Percentiles rank a stretch among this genome's conserved stretches.
These are phyloP conservation scores for Salvia splendens DNA, from an alignment of 257 asterid species.

Conservation along the genomic window DNA sequence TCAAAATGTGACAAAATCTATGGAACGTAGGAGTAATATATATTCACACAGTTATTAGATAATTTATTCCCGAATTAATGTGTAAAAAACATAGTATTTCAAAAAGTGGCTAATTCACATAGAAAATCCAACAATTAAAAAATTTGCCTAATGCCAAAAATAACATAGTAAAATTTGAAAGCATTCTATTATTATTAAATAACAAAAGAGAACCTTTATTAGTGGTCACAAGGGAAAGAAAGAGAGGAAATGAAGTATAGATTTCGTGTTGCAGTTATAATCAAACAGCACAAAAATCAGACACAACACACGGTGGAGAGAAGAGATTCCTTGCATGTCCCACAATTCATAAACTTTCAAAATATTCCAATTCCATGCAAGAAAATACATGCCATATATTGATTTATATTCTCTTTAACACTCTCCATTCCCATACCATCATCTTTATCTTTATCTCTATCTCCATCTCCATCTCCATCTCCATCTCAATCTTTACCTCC, in stretches of 20 bases:
- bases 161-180: no score
- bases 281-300: not conserved
- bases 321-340: slow-evolving; percentile 78
- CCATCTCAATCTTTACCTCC: slow-evolving; percentile 17
- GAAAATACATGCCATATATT: slow-evolving; percentile 54
- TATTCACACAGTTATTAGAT: no score
- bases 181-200: no score
- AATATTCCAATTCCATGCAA: slow-evolving; percentile 62
- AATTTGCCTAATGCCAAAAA: no score
- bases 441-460: slow-evolving; percentile 15
- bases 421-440: slow-evolving; percentile 32
- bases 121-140: no score
- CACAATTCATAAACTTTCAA: slow-evolving; percentile 59
- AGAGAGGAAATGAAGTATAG: not conserved
- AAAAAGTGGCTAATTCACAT: no score
- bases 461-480: slow-evolving; percentile 28
- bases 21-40: no score
- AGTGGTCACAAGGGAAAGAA: not conserved
- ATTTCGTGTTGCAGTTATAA: not conserved
- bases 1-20: no score
- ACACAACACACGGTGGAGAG: slow-evolving; percentile 29
- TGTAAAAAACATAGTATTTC: no score
- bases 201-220: no score
- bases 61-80: no score
- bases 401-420: slow-evolving; percentile 47